A percentile compares a stretch with the other conserved stretches of the same genome.
Evolutionary conservation across 257 asterid species (phyloP).

Genomic region (Fraxinus americana): DNA sequence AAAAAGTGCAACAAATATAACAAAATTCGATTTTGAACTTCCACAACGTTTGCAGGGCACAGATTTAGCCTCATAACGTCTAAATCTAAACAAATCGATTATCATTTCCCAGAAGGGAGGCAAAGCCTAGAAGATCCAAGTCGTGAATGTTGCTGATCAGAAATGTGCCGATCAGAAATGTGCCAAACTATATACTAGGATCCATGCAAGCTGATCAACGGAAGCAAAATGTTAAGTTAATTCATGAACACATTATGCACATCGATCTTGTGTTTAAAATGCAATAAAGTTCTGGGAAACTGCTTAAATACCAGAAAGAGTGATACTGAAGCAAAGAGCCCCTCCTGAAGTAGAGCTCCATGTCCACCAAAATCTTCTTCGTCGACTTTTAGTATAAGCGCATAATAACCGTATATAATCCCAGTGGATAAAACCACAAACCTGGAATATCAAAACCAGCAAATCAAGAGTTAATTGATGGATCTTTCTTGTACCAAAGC

Average conservation of each 20-base stretch:
- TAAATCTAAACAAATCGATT: constrained; percentile 15
- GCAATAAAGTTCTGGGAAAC: not conserved
- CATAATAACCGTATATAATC: constrained; percentile 80
- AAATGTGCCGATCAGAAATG: constrained; percentile 80
- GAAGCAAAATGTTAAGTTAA: constrained; percentile 7
- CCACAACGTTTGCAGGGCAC: constrained; percentile 23
- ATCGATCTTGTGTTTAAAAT: not conserved
- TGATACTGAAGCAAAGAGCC: constrained; percentile 83
- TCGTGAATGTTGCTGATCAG: constrained; percentile 14
- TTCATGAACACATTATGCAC: not conserved
- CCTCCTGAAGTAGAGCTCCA: constrained; percentile 92
- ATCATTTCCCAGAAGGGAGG: constrained; percentile 7
- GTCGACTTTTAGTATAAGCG: constrained; percentile 70
- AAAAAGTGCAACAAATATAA: constrained; percentile 22
- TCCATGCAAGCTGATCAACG: constrained; percentile 81
- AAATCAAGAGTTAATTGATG: not conserved
- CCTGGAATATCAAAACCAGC: constrained; percentile 41
- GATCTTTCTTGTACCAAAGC: not conserved
- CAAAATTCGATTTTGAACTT: constrained; percentile 20
- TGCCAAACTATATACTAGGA: constrained; percentile 88
- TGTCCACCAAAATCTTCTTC: constrained; percentile 99
- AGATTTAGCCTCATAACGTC: constrained; percentile 13
- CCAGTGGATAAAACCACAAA: constrained; percentile 74
- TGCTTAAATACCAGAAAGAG: constrained; percentile 73
- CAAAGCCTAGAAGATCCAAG: constrained; percentile 10